Base-by-base conservation (phyloP, 805 yeast species). In the Candida tammaniensis region DNA sequence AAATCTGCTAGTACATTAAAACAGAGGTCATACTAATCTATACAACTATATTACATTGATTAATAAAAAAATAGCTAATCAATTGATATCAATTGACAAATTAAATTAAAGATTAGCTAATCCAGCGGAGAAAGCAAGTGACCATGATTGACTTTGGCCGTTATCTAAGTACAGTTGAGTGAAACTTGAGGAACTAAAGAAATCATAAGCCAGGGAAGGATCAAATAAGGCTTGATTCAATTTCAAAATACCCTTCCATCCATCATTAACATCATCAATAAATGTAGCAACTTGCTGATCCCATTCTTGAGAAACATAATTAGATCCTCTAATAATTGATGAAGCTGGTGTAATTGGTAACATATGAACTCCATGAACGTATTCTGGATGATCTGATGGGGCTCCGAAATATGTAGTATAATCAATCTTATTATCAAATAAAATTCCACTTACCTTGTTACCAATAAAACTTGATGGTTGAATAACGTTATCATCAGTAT, bases 341-440 rank as follows among this genome's bases (percentile, higher is more conserved):
- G 86, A 77, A n/a, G 78, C 70, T 2, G 87, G 78, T 0, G 86
- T 79, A 23, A 81, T 69, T 20, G 91, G 93, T 19, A 83, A 64
- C 69, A 84, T 83, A 51, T 83, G 88, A 33, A 82, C 82, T 59
- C 86, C 86, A 44, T 82, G 89, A 29, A 83, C 80, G 55, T 76
- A 83, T 49, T 82, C 82, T 27, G 54, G 60, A 29, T 47, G 40
- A 10, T 35, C 38, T 27, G 45, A 46, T 21, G 59, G 58, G 23
- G 47, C 65, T 13, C 89, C 89, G 51, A 83, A 83, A 56, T 77
- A 83, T 0, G 91, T 83, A 0, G 88, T 77, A 50, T 76, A 83
- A 40, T 78, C 85, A 35, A 80, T 55, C 51, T 82, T 82, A 55
- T 82, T 82, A 44, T 83, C 88, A 52, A 79, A 83, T 31, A 77